Conservation (phyloP, 2,329 filamentous ascomycete species). For the Cladosporium cucumerinum region DNA sequence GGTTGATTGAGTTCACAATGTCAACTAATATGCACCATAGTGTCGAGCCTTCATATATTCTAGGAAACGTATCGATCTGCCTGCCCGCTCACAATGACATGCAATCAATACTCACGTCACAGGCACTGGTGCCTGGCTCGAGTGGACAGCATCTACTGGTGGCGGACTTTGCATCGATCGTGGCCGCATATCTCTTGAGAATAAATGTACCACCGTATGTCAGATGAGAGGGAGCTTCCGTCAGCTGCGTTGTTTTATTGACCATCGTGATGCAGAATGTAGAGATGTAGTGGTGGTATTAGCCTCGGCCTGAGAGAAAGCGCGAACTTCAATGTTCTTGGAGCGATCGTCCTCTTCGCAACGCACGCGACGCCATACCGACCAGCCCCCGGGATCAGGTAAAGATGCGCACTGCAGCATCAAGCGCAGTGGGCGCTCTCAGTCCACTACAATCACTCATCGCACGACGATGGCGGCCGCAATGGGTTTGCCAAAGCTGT, state of each 20-base stretch:
- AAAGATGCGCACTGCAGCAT: slow-evolving; percentile 12
- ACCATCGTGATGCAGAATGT: neutral
- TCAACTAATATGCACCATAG: too few relatives aligned
- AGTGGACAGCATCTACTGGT: neutral
- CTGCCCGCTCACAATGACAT: neutral
- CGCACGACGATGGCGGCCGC: slow-evolving; percentile 34
- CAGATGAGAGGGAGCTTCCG: neutral
- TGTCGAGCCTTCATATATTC: neutral
- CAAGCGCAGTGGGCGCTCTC: slow-evolving; percentile 16
- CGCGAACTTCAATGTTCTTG: too few relatives aligned
- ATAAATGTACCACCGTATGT: neutral
- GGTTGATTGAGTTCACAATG: neutral
- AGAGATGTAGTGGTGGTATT: too few relatives aligned
- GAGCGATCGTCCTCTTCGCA: too few relatives aligned
- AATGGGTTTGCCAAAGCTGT: slow-evolving; percentile 32
- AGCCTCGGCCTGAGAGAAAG: neutral
- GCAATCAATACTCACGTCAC: slow-evolving; percentile 15
- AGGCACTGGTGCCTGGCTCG: too few relatives aligned
- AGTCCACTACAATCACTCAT: slow-evolving; percentile 35
- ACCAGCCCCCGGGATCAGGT: too few relatives aligned
- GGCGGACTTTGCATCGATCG: neutral
- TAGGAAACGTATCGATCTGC: neutral
- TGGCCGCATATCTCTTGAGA: neutral
- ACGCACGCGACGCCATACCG: neutral
- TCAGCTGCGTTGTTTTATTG: neutral